Evolutionary conservation across 371 early-diverging fungal genomes (phyloP), one percentile per base, ranked within the genome.

Genomic region (Haplosporangium sp.): DNA sequence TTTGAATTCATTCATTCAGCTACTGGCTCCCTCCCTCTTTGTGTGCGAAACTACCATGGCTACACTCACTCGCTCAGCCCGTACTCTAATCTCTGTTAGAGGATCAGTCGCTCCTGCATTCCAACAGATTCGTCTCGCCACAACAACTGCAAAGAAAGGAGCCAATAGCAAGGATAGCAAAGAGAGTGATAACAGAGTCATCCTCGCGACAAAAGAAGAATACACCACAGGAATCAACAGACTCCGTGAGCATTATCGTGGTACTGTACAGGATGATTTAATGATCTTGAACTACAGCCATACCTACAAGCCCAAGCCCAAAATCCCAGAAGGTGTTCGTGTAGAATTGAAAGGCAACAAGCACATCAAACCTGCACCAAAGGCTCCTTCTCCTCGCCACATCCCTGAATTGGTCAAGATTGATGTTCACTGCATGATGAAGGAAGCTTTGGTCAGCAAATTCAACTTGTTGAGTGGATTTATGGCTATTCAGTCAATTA

Each of bases 401-500:
- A 79, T 94, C 64, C 95, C 95, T n/a, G 81, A 83, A 11, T 84
- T 95, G 58, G 85, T 90, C 50, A 90, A 88, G 73, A 92, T 96
- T 58, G 87, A 87, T 38, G 81, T 96, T 44, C 92, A 93, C 77
- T 89, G 94, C 70, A 93, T 93, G 92, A 88, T 92, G 71, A 93
- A 94, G 77, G 94, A 93, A 53, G 96, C 97, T 15, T 87, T 96
- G 58, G 77, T 86, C 56, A 96, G 93, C 92, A 97, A 97, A 89
- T 92, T 87, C 83, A 88, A 95, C 76, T 85, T 98, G 53, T 84
- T 98, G 66, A 90, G 93, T 52, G 97, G 96, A 19, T 90, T 97
- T 71, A 94, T 96, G 93, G 93, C 95, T 0, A 88, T 98, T 53
- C 96, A 96, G 86, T 84, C 93, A 47, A 94, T 98, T 60, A 95